Base-by-base conservation (phyloP, 768 basidiomycete species). In the Suillus alpinus region DNA sequence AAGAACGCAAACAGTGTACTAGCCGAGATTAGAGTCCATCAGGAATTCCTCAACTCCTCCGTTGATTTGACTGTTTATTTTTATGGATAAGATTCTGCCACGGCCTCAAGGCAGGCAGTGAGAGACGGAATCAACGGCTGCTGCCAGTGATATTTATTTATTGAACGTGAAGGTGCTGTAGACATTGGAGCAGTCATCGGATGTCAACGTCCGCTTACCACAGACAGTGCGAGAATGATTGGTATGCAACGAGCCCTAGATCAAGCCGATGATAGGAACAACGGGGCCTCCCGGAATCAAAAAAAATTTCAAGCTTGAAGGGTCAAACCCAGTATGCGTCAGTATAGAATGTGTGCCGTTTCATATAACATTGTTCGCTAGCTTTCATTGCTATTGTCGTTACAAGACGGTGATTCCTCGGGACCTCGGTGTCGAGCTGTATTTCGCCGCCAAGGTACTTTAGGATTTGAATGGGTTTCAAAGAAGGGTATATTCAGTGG, bases 401-500 rank as follows among this genome's bases (percentile, higher is more conserved):
- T 16, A 39, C 37, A 14, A 6, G 14, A 40, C 39, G 23, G n/a
- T 20, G 44, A 4, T 14, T 44, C 63, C 61, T 64, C 63, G 63
- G 63, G 23, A 62, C 63, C 63, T 62, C 61, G 61, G 63, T 39
- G 2, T 10, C 53, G 53, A 55, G 8, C 2, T 37, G 12, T 16
- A 20, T 49, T 29, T 39, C 26, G 9, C n/a, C 6, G 34, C 23
- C 36, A 37, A 50, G 46, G 55, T 36, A 20, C 26, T 40, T 41
- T 29, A 36, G 34, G 10, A 52, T 53, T 52, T 52, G 51, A 23
- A 26, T 3, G 51, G 36, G 34, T 5, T 37, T 53, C 36, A 37
- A 53, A 53, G 52, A 37, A 53, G 52, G 52, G 36, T 16, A 53
- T 37, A 53, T 53, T 53, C 52, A 53, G 36, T 26, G 52, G 34